phyloP scores from a whole-genome alignment of 192 early-diverging fungal species.

The Coemansia brasiliensis region DNA sequence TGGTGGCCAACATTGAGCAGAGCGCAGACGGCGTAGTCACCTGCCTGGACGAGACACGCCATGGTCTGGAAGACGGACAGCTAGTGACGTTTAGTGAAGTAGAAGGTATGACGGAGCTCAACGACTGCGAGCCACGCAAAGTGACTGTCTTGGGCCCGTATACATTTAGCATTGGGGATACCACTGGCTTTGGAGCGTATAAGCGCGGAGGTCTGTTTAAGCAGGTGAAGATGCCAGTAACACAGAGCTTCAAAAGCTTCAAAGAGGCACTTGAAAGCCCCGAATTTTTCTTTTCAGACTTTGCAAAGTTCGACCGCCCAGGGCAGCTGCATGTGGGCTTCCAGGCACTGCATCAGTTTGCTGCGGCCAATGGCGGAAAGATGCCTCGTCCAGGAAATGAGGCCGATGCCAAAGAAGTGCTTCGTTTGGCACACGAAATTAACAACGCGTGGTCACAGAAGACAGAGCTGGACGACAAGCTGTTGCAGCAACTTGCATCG shows the following conservation, averaged over 20 bases:
- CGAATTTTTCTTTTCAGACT: slow-evolving; percentile 87
- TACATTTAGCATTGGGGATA: slow-evolving; percentile 96
- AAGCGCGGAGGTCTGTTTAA: slow-evolving; percentile 85
- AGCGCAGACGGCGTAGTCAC: slow-evolving; percentile 86
- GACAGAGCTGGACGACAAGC: slow-evolving; percentile 79
- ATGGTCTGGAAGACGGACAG: slow-evolving; percentile 98
- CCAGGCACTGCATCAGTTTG: slow-evolving; percentile 89
- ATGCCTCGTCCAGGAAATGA: slow-evolving; percentile 87
- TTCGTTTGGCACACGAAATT: slow-evolving; percentile 70
- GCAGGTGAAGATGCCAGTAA: slow-evolving; percentile 93
- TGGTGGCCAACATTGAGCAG: slow-evolving; percentile 81
- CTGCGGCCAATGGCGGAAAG: slow-evolving; percentile 59
- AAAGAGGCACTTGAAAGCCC: slow-evolving; percentile 76
- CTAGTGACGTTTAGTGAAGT: slow-evolving; percentile 92
- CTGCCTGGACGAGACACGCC: slow-evolving; percentile 93
- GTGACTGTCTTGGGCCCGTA: slow-evolving; percentile 91
- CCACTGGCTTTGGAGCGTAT: slow-evolving; percentile 72
- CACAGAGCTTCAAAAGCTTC: slow-evolving; percentile 75
- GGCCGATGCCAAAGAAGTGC: slow-evolving; percentile 80
- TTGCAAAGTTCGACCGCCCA: slow-evolving; percentile 98
- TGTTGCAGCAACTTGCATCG: slow-evolving; percentile 84
- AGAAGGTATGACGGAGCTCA: slow-evolving; percentile 89
- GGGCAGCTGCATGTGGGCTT: slow-evolving; percentile 88
- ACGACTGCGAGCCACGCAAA: slow-evolving; percentile 73
- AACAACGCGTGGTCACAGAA: slow-evolving; percentile 69